These are phyloP conservation scores for Diospyros kaki DNA, from an alignment of 148 eudicot genomes.

Conservation along the genomic window DNA sequence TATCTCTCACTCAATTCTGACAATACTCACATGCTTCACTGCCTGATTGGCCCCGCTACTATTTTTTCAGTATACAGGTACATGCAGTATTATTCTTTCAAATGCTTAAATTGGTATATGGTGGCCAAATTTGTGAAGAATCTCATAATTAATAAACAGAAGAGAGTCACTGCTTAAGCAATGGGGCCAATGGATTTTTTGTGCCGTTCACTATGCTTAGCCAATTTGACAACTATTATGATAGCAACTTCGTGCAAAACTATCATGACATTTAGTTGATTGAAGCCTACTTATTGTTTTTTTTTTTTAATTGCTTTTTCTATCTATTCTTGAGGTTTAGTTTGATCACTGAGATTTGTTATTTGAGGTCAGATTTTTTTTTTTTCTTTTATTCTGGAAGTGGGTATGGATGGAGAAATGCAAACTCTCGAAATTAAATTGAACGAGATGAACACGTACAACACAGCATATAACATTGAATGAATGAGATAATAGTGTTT, in stretches of 20 bases:
- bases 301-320: neutral
- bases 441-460: too few species aligned
- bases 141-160: neutral
- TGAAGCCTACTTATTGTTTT: neutral
- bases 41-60: conserved; percentile 14
- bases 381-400: neutral
- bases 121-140: neutral
- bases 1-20: conserved; percentile 15
- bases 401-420: neutral
- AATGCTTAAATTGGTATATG: neutral
- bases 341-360: neutral
- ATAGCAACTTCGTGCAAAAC: neutral
- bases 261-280: neutral
- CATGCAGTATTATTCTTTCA: conserved; percentile 1
- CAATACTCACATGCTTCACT: conserved; percentile 24
- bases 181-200: neutral
- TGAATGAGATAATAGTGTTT: neutral
- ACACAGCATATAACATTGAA: too few species aligned
- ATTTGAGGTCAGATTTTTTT: neutral
- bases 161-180: neutral
- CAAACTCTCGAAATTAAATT: neutral
- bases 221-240: neutral
- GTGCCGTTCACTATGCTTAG: neutral
- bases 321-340: neutral
- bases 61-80: neutral